Evolutionary conservation across 495 filamentous ascomycete genomes (phyloP), one percentile per base, ranked within the genome.

Genomic region (Terfezia claveryi): DNA sequence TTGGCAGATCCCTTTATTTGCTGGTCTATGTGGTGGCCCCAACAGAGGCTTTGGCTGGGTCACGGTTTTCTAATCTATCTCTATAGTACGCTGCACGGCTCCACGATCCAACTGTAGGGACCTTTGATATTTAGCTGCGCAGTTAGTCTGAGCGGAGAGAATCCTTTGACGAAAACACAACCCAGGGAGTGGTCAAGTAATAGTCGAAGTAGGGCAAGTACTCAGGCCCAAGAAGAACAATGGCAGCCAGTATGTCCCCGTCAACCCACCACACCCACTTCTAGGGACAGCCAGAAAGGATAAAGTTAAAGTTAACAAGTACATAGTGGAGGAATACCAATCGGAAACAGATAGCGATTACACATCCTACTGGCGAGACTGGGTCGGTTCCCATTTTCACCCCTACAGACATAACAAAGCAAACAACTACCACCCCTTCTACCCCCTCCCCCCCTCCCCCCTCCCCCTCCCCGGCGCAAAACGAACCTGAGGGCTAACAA

Each of bases 291-390:
- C 12, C 17, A 32, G 4, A 20, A 8, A 46, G 41, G 17, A 46
- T 9, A 46, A 20, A 46, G 41, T 46, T 46, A 53, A 14, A 51
- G 12, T 46, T 56, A 11, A 56, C 27, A 44, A 16, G 23, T 50
- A 16, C 14, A 14, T 23, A 63, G 60, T 98, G 91, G 91, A 96
- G 66, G 91, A 95, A 68, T 96, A 88, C 68, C 88, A 82, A 58
- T 94, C 87, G 63, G 91, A 98, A 67, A 92, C 92, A 12, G 91
- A 98, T 66, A 94, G 88, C 70, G 92, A 96, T 67, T 98, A 96
- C 68, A 94, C 91, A 37, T 94, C 86, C 70, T 98, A 98, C 71
- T 98, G 91, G 91, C 75, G 91, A 69, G 91, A 98, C 71, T 98
- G 91, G 91, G 89, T 64, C 54, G 36, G 32, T 37, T 55, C 49